Evolutionary conservation across 2,329 filamentous ascomycete genomes (phyloP), one percentile per base, ranked within the genome.

Genomic region (Didymella arachidicola): DNA sequence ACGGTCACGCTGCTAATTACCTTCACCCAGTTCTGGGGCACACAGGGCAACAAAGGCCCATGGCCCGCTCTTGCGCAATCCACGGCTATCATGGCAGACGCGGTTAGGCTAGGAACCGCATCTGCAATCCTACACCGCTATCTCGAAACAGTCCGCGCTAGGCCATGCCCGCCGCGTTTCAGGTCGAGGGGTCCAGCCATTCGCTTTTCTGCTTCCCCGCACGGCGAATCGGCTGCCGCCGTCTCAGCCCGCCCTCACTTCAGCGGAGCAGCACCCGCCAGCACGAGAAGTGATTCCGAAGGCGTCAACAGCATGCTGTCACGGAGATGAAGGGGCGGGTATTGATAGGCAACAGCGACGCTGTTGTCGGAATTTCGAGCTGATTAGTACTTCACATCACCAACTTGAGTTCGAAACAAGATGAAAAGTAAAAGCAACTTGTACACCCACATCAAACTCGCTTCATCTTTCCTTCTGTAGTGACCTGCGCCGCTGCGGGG

Each of bases 71-170:
- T 58, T 57, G 61, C 61, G 57, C 63, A 64, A 55, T 53, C 47
- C 57, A 63, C 57, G 43, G 54, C 52, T 51, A 45, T 52, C 49
- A 52, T 50, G 49, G 59, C 63, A 59, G 57, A 62, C 56, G 49
- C 50, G 61, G 61, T 61, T 64, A 66, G 63, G 49, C 61, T 59
- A 66, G 63, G 63, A 62, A 66, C 63, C 48, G 53, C 54, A 54
- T 50, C 61, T 62, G 57, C 59, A 66, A 45, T 54, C 39, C 50
- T 34, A 59, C 56, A 59, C 56, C 56, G 56, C 56, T 59, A 53
- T 59, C 50, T 59, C 45, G 22, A 59, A 59, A 54, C 30, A 50
- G 56, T 50, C 45, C 29, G 18, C 56, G 56, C 56, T 59, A 59
- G 56, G 46, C 50, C 46, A 22, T 34, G 34, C 45, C 50, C 19